Evolutionary conservation across 2,329 filamentous ascomycete species (phyloP).

Genomic region (Ceratocystis ficicola): DNA sequence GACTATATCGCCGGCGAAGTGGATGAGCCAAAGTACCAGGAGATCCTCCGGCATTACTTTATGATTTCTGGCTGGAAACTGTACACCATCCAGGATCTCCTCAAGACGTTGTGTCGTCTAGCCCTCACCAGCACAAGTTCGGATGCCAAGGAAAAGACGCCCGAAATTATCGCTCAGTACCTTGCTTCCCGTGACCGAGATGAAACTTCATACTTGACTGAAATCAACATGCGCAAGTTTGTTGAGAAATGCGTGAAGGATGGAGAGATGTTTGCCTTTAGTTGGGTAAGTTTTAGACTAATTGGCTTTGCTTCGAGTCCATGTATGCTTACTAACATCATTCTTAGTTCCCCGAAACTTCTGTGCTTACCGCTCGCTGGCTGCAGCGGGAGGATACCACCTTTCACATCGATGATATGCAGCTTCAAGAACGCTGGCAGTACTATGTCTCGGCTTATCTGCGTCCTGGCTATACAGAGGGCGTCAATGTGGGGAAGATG

Average conservation of each 20-base stretch:
- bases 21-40: slow-evolving; percentile 74
- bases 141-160: slow-evolving; percentile 85
- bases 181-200: slow-evolving; percentile 68
- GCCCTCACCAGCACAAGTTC: slow-evolving; percentile 71
- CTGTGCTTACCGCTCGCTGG: slow-evolving; percentile 45
- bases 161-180: slow-evolving; percentile 80
- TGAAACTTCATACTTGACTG: slow-evolving; percentile 76
- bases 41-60: slow-evolving; percentile 84
- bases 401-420: slow-evolving; percentile 80
- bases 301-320: not conserved
- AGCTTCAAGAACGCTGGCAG: slow-evolving; percentile 73
- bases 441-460: slow-evolving; percentile 92
- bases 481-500: slow-evolving; percentile 52
- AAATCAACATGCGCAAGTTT: slow-evolving; percentile 81
- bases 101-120: slow-evolving; percentile 68
- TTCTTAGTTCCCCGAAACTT: slow-evolving; percentile 13
- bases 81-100: slow-evolving; percentile 82
- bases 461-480: slow-evolving; percentile 77
- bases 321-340: not conserved
- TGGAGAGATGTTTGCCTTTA: slow-evolving; percentile 77
- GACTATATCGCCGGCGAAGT: slow-evolving; percentile 72
- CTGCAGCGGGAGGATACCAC: slow-evolving; percentile 58
- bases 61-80: slow-evolving; percentile 82
- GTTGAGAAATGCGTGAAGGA: slow-evolving; percentile 90
- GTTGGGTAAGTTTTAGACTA: slow-evolving; percentile 57